Conservation (phyloP, 73 alveolate species). For the Uronychia binucleata region DNA sequence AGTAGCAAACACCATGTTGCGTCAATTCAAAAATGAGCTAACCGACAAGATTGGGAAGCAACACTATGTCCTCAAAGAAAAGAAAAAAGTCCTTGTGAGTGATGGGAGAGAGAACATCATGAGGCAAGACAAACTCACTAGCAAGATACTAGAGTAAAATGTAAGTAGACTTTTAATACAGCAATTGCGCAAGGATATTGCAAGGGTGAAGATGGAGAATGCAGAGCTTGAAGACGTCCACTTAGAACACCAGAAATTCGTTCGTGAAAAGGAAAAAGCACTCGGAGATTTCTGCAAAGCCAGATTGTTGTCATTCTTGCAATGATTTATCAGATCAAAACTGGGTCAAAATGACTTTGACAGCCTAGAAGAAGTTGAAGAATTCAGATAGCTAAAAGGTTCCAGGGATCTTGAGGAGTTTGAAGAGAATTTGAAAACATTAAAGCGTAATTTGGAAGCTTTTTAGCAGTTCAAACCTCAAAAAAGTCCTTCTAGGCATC, state of each 20-base stretch:
- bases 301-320: neutral
- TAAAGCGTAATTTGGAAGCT: neutral
- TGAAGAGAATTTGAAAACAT: neutral
- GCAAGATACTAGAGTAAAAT: too few relatives aligned
- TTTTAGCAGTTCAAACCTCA: too few relatives aligned
- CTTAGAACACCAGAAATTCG: neutral
- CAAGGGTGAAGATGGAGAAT: neutral
- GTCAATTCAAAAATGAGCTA: neutral
- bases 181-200: neutral
- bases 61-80: neutral
- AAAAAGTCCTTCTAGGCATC: too few relatives aligned
- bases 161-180: neutral
- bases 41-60: neutral
- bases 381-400: neutral
- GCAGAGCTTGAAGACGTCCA: neutral
- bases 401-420: neutral
- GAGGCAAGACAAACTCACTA: neutral
- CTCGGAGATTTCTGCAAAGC: neutral
- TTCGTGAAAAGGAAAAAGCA: neutral
- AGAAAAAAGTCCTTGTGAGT: neutral
- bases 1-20: neutral
- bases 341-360: neutral
- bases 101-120: neutral
- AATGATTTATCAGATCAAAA: neutral
- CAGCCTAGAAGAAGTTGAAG: neutral